These are phyloP conservation scores for Microdochium trichocladiopsis DNA, from an alignment of 2,329 filamentous ascomycete species.

Conservation along the genomic window DNA sequence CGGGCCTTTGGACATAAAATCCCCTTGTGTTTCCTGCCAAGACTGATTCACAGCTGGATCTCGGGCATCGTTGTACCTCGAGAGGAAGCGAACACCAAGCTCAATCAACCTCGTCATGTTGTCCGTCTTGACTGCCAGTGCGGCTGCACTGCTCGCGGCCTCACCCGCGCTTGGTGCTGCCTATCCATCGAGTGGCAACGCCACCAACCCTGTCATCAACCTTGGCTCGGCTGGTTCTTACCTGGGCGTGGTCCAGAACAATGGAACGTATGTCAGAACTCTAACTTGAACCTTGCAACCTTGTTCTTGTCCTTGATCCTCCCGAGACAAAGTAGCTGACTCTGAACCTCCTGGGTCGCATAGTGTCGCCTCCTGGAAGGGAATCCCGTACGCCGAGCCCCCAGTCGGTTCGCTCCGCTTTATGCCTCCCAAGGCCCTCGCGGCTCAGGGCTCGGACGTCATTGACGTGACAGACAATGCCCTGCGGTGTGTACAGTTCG, in stretches of 20 bases:
- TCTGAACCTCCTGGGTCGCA: not conserved
- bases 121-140: not conserved
- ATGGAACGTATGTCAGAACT: not conserved
- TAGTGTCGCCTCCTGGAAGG: slow-evolving; percentile 17
- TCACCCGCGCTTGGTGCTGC: not conserved
- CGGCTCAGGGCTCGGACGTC: slow-evolving; percentile 16
- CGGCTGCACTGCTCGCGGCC: not conserved
- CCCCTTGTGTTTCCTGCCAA: not conserved
- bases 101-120: not conserved
- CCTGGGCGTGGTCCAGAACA: not conserved
- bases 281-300: not conserved
- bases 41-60: not conserved
- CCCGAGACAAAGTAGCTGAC: not conserved
- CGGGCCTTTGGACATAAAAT: not conserved
- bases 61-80: not conserved
- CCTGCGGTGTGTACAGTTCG: not conserved
- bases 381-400: slow-evolving; percentile 68
- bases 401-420: slow-evolving; percentile 63
- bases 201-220: not conserved
- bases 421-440: slow-evolving; percentile 58
- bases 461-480: not conserved
- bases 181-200: not conserved
- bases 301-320: not conserved
- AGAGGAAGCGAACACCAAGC: not conserved
- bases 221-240: not conserved